Evolutionary conservation across 768 basidiomycete species (phyloP).

Genomic region (Zangia roseola): DNA sequence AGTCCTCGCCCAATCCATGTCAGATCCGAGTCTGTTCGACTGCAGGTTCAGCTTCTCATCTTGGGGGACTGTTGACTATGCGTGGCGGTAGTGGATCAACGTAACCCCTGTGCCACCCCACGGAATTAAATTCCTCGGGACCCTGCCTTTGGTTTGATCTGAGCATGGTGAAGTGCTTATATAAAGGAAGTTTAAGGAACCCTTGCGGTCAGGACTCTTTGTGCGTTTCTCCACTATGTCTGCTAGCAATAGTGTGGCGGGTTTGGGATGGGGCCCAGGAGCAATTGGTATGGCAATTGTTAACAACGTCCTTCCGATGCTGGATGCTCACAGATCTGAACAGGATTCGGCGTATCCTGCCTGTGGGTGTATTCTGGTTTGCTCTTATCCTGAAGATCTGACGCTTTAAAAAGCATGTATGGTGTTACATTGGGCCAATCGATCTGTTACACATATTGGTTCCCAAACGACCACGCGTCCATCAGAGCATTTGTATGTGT

Average conservation of each 20-base stretch:
- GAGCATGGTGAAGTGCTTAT: too few species aligned
- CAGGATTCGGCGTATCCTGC: constrained; percentile 2
- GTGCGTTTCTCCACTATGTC: not conserved
- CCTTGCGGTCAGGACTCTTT: too few species aligned
- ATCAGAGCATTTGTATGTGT: constrained; percentile 5
- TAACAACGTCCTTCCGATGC: not conserved
- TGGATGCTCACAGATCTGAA: not conserved
- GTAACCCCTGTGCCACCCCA: too few species aligned
- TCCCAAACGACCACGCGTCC: constrained; percentile 5
- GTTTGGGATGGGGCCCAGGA: not conserved
- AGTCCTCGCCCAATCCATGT: too few species aligned
- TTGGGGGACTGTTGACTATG: too few species aligned
- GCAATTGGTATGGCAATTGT: constrained; percentile 6
- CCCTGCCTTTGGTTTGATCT: too few species aligned
- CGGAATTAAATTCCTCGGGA: too few species aligned
- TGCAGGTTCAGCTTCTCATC: too few species aligned
- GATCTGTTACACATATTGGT: constrained; percentile 9
- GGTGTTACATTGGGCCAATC: constrained; percentile 12
- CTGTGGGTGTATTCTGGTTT: constrained; percentile 1
- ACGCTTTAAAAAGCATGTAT: constrained; percentile 7
- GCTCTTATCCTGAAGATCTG: too few species aligned
- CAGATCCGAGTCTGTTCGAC: too few species aligned
- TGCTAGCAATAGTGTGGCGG: not conserved
- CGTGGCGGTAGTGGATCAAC: too few species aligned
- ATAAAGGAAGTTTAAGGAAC: too few species aligned